These are phyloP conservation scores for Trichodelitschia bisporula DNA, from an alignment of 495 filamentous ascomycete genomes.

Conservation along the genomic window DNA sequence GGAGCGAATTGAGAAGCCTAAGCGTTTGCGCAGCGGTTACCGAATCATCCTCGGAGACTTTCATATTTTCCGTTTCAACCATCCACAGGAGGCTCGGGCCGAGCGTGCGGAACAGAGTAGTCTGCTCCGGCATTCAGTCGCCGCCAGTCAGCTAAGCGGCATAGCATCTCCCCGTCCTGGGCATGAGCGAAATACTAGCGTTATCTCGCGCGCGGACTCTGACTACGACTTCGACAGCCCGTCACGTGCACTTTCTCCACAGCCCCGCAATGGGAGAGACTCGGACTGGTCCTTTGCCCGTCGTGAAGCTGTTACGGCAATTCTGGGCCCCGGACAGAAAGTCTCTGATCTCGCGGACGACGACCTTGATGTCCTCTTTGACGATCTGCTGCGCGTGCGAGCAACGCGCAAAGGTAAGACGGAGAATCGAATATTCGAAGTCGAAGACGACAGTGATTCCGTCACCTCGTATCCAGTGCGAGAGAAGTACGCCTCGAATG, in stretches of 20 bases:
- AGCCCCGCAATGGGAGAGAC: conserved; percentile 27
- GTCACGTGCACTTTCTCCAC: conserved; percentile 50
- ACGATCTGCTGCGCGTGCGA: conserved; percentile 74
- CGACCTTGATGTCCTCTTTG: conserved; percentile 81
- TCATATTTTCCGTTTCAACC: conserved; percentile 97
- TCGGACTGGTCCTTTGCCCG: conserved; percentile 92
- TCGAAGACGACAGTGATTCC: conserved; percentile 74
- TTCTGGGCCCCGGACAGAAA: conserved; percentile 79
- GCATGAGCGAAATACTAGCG: conserved; percentile 39
- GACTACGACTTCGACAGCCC: conserved; percentile 45
- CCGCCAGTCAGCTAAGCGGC: conserved; percentile 38
- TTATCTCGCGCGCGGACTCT: conserved; percentile 29
- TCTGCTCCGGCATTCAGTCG: conserved; percentile 68
- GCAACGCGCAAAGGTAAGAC: conserved; percentile 52
- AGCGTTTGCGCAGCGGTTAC: conserved; percentile 68
- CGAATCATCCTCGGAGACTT: conserved; percentile 95
- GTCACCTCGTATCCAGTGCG: conserved; percentile 66
- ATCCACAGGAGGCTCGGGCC: conserved; percentile 83
- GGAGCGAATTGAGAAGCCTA: conserved; percentile 57
- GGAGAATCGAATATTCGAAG: conserved; percentile 22
- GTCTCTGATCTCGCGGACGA: conserved; percentile 76
- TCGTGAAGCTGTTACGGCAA: conserved; percentile 70
- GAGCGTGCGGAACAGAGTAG: conserved; percentile 70
- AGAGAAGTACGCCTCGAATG: conserved; percentile 91
- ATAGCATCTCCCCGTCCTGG: conserved; percentile 29